Evolutionary conservation across 2,329 filamentous ascomycete genomes (phyloP), one percentile per base, ranked within the genome.

Genomic region (Ophiostoma sp.): DNA sequence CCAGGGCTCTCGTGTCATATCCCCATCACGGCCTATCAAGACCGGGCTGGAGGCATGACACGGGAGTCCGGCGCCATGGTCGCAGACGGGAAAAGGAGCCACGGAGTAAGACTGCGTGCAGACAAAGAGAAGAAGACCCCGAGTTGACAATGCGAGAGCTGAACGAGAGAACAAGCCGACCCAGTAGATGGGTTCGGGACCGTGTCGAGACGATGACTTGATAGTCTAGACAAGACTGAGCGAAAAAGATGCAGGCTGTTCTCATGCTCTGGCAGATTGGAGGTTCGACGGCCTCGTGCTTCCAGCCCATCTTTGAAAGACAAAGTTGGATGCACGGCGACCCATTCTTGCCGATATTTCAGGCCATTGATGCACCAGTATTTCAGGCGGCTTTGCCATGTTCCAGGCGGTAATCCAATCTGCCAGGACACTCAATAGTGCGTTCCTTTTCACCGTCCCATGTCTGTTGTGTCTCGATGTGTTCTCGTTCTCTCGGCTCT

Each of bases 71-170:
- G 65, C 65, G 65, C 65, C 65, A 65, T 31, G 65, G 65, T 67
- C 65, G 65, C 65, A 67, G 65, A 67, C 48, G 65, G 23, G n/a
- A 67, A 67, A 67, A 48, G 39, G 13, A 27, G 13, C 33, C 15
- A 23, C 33, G 15, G 27, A 33, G 27, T 31, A 31, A 31, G 36
- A 33, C 65, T 27, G 65, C 39, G n/a, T 10, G 65, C 65, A 67
- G 35, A 23, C 8, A n/a, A 31, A 44, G n/a, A 48, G n/a, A 20
- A 41, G 23, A 44, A 67, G 23, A 48, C 33, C 57, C 41, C 33
- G n/a, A 31, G n/a, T 67, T 67, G 65, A 67, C 65, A 67, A 67
- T 67, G 65, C 65, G 39, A 44, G 39, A 67, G 39, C 60, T 17
- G 23, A 35, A 23, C 64, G 23, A 66, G 64, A 67, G 65, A 67